Base-by-base conservation (phyloP, 1,284 basidiomycete species). In the Sanghuangporus weigelae region DNA sequence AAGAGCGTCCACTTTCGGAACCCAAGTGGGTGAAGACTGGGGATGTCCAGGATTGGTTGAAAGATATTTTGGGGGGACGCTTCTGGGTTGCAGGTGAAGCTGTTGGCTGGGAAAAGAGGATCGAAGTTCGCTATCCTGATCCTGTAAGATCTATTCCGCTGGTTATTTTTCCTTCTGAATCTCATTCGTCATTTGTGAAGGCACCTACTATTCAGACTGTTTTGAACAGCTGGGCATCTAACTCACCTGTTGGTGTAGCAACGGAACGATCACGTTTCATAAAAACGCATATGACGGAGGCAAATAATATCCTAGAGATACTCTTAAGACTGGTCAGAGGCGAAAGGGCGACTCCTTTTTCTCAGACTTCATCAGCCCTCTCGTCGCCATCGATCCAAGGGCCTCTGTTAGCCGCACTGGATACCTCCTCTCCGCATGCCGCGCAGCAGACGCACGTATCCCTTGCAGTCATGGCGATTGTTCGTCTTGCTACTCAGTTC, bases 21-120 rank as follows among this genome's bases (percentile, higher is more conserved):
- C 93, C 96, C 2, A 91, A 93, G 73, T 99, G 96, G 96, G 92
- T 95, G 53, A 93, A 93, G 73, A 92, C 90, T 3, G 95, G 96
- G 51, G 93, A 96, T 72, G 84, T 96, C 19, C 91, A 95, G 68
- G 93, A 95, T 56, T 97, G 95, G 93, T 78, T 98, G 65, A 87
- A 87, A 71, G 92, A 87, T 72, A 92, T 93, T 82, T 93, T 90
- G 75, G 92, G 87, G 1, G 83, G 88, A 35, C 87, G 89, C 83
- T 89, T 90, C 70, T 90, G 88, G 87, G 86, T 87, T 59, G 81
- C 85, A 26, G 86, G 86, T 38, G 83, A 87, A 65, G 83, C 84
- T 38, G 81, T 84, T 70, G 91, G 92, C 5, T 99, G 96, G 96
- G 89, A 90, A 73, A 93, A 89, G 74, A 96, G 96, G 76, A 90